A percentile compares a stretch with the other conserved stretches of the same genome.
Conservation (phyloP, 2,329 filamentous ascomycete genomes). For the Penicillium sclerotiorum region DNA sequence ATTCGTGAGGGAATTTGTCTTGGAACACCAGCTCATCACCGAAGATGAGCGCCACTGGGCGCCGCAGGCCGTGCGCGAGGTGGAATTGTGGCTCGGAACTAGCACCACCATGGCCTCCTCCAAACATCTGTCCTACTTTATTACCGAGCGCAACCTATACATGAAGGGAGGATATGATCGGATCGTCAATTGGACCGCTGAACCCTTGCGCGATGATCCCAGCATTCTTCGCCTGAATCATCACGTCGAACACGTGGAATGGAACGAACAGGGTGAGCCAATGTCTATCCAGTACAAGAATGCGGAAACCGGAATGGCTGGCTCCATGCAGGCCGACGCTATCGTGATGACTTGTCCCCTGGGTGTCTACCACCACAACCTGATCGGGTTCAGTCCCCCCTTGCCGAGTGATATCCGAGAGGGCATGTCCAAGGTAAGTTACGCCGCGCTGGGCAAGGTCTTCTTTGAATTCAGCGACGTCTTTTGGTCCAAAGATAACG, state of each 20-base stretch:
- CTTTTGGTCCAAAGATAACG: slow-evolving; percentile 51
- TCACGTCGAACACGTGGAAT: slow-evolving; percentile 42
- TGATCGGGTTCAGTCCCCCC: slow-evolving; percentile 44
- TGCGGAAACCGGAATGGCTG: slow-evolving; percentile 23
- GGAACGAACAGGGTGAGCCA: slow-evolving; percentile 32
- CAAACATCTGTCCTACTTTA: slow-evolving; percentile 48
- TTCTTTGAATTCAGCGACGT: slow-evolving; percentile 49
- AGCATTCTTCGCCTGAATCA: slow-evolving; percentile 43
- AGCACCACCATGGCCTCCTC: slow-evolving; percentile 46
- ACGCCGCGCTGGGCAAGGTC: slow-evolving; percentile 48
- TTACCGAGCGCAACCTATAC: slow-evolving; percentile 49
- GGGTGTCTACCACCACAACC: slow-evolving; percentile 42
- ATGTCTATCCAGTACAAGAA: slow-evolving; percentile 16
- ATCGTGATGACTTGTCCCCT: slow-evolving; percentile 45
- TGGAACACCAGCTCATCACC: slow-evolving; percentile 45
- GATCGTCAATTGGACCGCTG: slow-evolving; percentile 46
- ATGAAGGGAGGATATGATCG: slow-evolving; percentile 52
- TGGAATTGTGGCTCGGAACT: slow-evolving; percentile 49
- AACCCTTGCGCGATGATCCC: slow-evolving; percentile 37
- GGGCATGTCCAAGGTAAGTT: slow-evolving; percentile 42
- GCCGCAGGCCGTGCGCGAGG: slow-evolving; percentile 47
- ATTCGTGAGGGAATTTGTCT: slow-evolving; percentile 45
- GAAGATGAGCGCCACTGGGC: slow-evolving; percentile 48
- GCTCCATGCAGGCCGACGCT: slow-evolving; percentile 39
- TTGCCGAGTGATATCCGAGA: slow-evolving; percentile 40